Conservation (phyloP, 2,329 filamentous ascomycete species). For the Aspergillus vadensis region DNA sequence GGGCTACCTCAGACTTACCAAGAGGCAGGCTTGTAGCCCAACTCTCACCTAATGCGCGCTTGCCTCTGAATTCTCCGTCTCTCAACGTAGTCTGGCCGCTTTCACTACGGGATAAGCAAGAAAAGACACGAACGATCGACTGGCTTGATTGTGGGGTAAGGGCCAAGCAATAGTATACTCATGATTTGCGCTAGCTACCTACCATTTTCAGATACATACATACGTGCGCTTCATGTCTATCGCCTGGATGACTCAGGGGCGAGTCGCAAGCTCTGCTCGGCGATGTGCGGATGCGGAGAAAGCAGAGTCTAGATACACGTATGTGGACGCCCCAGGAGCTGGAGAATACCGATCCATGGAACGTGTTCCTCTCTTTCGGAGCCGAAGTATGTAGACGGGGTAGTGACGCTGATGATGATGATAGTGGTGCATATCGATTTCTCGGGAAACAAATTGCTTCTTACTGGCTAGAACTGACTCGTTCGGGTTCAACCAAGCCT, state of each 20-base stretch:
- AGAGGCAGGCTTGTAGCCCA: background rate
- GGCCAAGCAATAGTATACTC: background rate
- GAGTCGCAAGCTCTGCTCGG: background rate
- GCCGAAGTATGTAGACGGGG: background rate
- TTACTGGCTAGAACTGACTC: background rate
- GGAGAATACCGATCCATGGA: background rate
- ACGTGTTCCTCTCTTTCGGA: background rate
- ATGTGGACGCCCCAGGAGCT: background rate
- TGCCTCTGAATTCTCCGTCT: background rate
- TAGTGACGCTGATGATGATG: background rate
- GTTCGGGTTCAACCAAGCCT: background rate
- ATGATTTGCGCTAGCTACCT: background rate
- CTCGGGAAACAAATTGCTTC: background rate
- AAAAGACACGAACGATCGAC: constrained; percentile 5
- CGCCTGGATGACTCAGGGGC: background rate
- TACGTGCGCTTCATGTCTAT: background rate
- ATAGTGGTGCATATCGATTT: background rate
- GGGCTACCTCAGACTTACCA: background rate
- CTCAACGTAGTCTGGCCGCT: background rate
- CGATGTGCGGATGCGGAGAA: background rate
- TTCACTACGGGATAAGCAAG: background rate
- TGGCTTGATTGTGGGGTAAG: constrained; percentile 2
- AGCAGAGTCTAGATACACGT: background rate
- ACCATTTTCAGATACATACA: background rate
- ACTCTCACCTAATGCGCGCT: background rate